Evolutionary conservation across 2,329 filamentous ascomycete species (phyloP), one percentile per base, ranked within the genome.

Genomic region (Colletotrichum sp.): DNA sequence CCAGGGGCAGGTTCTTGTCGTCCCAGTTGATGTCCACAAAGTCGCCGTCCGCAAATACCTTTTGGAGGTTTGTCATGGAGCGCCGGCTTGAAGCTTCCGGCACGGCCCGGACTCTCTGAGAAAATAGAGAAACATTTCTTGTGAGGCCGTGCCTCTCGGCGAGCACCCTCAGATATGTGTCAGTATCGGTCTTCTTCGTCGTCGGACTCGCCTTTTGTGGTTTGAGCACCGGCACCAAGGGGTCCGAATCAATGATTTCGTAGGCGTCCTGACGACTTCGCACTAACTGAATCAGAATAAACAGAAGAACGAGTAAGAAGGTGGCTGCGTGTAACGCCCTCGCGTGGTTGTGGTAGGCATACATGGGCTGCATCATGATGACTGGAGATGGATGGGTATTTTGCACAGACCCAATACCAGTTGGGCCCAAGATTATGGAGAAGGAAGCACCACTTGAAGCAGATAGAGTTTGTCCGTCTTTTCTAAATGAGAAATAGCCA

Each of bases 311-410:
- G 8, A 76, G 55, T 28, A 76, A 26, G 30, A 76, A 76, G 6
- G 75, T 75, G 24, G 62, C 75, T 12, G 72, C 67, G n/a, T 76
- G 75, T 39, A 75, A 34, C 34, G 75, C 66, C 62, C 67, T 71
- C 28, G 75, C 75, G 26, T 76, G 75, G 52, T 66, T 59, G 26
- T 76, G 73, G 65, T 76, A 60, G 30, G 44, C 57, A 55, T 18
- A 67, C 12, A 36, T 71, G 32, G 30, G 59, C 28, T 62, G 73
- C 44, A 73, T 59, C 73, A 73, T 73, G 18, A 49, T 73, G 70
- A 28, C 10, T 16, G 16, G n/a, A 15, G 57, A 49, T 26, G 21
- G 24, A 69, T 21, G 15, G 34, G 30, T 24, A 57, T 73, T 34
- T n/a, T 34, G 44, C 34, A 30, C 34, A 32, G 60, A 12, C 64